Evolutionary conservation across 1,284 basidiomycete species (phyloP).

Genomic region (Inonotus obliquus): DNA sequence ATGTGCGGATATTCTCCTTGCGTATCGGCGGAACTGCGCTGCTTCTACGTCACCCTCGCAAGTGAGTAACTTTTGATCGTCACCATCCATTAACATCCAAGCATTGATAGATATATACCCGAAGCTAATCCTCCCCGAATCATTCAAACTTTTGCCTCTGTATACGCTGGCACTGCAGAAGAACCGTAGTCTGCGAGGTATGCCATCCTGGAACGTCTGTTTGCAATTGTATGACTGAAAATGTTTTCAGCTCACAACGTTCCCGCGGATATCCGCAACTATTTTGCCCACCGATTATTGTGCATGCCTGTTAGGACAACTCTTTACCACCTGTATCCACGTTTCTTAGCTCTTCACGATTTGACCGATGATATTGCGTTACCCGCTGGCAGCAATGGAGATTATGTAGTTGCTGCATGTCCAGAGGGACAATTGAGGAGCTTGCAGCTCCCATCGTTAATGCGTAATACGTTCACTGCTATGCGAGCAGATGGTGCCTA

Average conservation of each 20-base stretch:
- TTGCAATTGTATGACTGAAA: neutral
- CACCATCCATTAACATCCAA: conserved; percentile 4
- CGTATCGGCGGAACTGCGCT: conserved; percentile 90
- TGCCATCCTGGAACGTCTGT: conserved; percentile 8
- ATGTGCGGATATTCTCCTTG: conserved; percentile 80
- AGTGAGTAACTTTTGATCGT: conserved; percentile 39
- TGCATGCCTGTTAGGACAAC: conserved; percentile 65
- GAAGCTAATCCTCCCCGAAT: conserved; percentile 88
- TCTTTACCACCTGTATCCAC: conserved; percentile 86
- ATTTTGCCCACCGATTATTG: conserved; percentile 75
- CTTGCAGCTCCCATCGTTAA: conserved; percentile 62
- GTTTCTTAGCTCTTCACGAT: conserved; percentile 86
- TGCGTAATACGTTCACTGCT: conserved; percentile 80
- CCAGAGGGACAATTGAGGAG: neutral
- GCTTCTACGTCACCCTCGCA: conserved; percentile 79
- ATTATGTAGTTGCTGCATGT: conserved; percentile 37
- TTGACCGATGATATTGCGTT: conserved; percentile 71
- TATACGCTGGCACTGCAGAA: conserved; percentile 87
- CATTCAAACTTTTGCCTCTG: conserved; percentile 85
- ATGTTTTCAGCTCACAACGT: conserved; percentile 67
- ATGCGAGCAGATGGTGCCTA: conserved; percentile 94
- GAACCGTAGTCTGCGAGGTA: conserved; percentile 88
- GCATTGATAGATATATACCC: conserved; percentile 3
- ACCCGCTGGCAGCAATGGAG: conserved; percentile 36
- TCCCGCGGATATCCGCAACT: conserved; percentile 89